phyloP scores from a whole-genome alignment of 129 eudicot genomes.

The Tagetes erecta region DNA sequence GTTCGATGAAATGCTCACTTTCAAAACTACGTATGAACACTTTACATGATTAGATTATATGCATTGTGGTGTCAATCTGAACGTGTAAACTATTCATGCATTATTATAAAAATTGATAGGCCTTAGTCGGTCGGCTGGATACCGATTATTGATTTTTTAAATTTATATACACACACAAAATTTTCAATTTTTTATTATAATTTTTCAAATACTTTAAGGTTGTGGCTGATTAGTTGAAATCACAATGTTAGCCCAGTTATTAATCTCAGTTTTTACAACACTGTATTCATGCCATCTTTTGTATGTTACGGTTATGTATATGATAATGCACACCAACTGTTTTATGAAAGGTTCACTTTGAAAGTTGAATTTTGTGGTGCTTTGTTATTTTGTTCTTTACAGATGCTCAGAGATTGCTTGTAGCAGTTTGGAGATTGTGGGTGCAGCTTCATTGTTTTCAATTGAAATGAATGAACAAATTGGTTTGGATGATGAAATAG shows the following conservation, averaged over 20 bases:
- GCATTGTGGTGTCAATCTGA: neutral
- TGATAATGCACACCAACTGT: constrained; percentile 27
- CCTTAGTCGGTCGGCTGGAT: no score
- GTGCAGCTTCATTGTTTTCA: constrained; percentile 60
- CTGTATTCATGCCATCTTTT: neutral
- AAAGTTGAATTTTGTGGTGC: constrained; percentile 8
- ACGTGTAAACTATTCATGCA: neutral
- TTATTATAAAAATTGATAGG: no score
- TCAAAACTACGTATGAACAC: no score
- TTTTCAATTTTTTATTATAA: no score
- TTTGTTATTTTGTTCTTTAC: constrained; percentile 1
- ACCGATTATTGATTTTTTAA: no score
- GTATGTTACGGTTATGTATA: neutral
- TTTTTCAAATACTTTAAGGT: no score
- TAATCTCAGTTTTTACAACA: no score
- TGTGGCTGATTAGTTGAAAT: no score
- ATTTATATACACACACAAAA: no score
- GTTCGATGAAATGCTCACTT: no score
- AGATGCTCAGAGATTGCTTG: constrained; percentile 50
- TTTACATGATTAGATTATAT: no score
- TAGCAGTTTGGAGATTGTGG: constrained; percentile 45
- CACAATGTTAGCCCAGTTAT: no score
- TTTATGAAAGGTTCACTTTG: constrained; percentile 6
- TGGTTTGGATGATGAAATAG: constrained; percentile 56
- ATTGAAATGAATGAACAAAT: constrained; percentile 71